Evolutionary conservation across 2,329 filamentous ascomycete species (phyloP), one percentile per base, ranked within the genome.

Genomic region (Scedosporium apiospermum): DNA sequence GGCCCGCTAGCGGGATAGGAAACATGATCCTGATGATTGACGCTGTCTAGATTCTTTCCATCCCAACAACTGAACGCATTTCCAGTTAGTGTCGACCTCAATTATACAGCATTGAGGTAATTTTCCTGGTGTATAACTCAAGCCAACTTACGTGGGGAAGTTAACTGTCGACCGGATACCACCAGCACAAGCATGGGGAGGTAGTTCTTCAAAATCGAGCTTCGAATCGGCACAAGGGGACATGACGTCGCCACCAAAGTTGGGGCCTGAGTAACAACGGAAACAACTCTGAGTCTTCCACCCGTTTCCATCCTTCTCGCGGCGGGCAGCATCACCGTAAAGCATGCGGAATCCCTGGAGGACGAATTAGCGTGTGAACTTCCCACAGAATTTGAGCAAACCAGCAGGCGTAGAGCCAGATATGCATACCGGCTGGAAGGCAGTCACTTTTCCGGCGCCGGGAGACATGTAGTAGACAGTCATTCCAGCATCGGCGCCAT

Each of bases 291-390:
- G 71, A 62, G 68, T 69, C 27, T 69, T 69, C 61, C 67, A 63
- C 9, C 80, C 80, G 75, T 78, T 80, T 62, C 67, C 72, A 64
- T 76, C 71, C 64, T 75, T 71, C 9, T 69, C 69, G 62, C 79
- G 79, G 62, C 81, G 80, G 27, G 76, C 79, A 58, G 81, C 78
- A 64, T 75, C 73, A 65, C 77, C 76, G 26, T 75, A 76, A 61
- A 79, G 71, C 77, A 79, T 79, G 61, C 77, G 76, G 75, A 79
- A 79, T 60, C 77, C 76, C 75, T 77, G 41, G n/a, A 14, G 5
- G 34, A 26, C 9, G 27, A 14, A n/a, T 10, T 58, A 38, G 12
- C 10, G 10, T 12, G 34, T 38, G 34, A 38, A 14, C 34, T 12
- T 38, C 34, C 3, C 9, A 38, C 34, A 38, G 10, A 2, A 14